phyloP scores from a whole-genome alignment of 768 basidiomycete genomes.

The Trametes cinnabarina region DNA sequence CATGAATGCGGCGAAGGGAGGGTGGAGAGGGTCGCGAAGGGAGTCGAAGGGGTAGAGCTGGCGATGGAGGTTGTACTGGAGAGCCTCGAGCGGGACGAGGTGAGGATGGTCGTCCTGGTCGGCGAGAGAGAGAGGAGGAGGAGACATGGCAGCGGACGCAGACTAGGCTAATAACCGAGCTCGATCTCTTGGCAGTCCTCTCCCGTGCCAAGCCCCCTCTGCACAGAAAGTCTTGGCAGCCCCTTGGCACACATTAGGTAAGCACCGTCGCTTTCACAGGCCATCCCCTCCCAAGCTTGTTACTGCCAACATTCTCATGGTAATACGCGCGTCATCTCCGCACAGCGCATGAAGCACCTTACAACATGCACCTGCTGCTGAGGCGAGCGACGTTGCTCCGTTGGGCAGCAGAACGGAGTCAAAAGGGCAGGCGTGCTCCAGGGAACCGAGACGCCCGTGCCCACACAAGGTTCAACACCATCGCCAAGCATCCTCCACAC shows the following conservation, averaged over 20 bases:
- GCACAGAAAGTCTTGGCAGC: neutral
- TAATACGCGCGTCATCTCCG: neutral
- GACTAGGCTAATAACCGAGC: slow-evolving; percentile 14
- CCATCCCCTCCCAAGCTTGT: neutral
- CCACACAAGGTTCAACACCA: slow-evolving; percentile 7
- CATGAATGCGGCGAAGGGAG: slow-evolving; percentile 4
- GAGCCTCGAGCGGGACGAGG: slow-evolving; percentile 31
- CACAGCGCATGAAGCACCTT: neutral
- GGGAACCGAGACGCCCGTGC: neutral
- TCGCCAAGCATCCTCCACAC: slow-evolving; percentile 1
- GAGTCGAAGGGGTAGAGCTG: slow-evolving; percentile 25
- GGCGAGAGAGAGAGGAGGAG: slow-evolving; percentile 1
- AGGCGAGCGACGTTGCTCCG: neutral
- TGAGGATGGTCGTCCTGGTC: slow-evolving; percentile 14
- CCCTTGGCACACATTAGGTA: slow-evolving; percentile 21
- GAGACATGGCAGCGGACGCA: no score
- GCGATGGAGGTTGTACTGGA: slow-evolving; percentile 29
- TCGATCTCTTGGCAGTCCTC: slow-evolving; percentile 25
- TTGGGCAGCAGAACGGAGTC: no score
- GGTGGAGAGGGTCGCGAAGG: slow-evolving; percentile 2
- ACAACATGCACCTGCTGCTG: neutral
- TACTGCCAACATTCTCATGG: no score
- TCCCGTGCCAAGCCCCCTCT: slow-evolving; percentile 21
- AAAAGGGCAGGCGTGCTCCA: no score
- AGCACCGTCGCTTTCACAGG: neutral